phyloP scores from a whole-genome alignment of 805 yeast genomes.

The Wickerhamomyces subpelliculosus region DNA sequence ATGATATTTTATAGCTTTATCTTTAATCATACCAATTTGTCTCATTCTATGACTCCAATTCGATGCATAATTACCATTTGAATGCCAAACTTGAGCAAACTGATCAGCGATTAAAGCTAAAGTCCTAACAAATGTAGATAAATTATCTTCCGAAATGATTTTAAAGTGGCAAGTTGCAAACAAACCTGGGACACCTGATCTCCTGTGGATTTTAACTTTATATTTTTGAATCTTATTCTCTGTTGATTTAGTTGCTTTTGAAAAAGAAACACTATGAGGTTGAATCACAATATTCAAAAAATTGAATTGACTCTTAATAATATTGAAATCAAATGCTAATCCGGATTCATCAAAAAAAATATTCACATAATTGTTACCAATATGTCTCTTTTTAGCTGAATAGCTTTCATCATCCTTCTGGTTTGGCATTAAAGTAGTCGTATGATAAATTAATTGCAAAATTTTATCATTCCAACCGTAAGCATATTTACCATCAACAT shows the following conservation, averaged over 20 bases:
- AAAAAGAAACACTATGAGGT: constrained; percentile 40
- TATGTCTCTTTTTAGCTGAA: constrained; percentile 69
- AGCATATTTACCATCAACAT: constrained; percentile 71
- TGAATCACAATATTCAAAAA: constrained; percentile 73
- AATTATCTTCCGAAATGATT: constrained; percentile 49
- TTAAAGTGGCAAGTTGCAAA: constrained; percentile 74
- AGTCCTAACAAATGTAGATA: constrained; percentile 62
- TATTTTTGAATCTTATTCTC: constrained; percentile 28
- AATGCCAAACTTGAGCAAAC: constrained; percentile 72
- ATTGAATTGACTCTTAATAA: constrained; percentile 72
- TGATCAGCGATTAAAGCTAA: constrained; percentile 58
- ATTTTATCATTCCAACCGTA: constrained; percentile 66
- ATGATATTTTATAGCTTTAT: constrained; percentile 18
- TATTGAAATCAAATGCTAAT: constrained; percentile 58
- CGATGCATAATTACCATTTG: constrained; percentile 46
- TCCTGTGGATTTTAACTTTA: constrained; percentile 57
- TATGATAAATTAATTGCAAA: constrained; percentile 68
- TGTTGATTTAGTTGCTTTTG: constrained; percentile 5
- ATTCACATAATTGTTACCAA: constrained; percentile 80
- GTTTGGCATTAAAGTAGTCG: constrained; percentile 77
- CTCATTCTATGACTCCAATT: constrained; percentile 65
- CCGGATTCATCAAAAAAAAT: constrained; percentile 77
- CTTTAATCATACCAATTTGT: constrained; percentile 38
- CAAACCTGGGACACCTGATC: constrained; percentile 68
- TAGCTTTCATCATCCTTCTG: constrained; percentile 30